Evolutionary conservation across 2,329 filamentous ascomycete species (phyloP).

Genomic region (Clonostachys sp.): DNA sequence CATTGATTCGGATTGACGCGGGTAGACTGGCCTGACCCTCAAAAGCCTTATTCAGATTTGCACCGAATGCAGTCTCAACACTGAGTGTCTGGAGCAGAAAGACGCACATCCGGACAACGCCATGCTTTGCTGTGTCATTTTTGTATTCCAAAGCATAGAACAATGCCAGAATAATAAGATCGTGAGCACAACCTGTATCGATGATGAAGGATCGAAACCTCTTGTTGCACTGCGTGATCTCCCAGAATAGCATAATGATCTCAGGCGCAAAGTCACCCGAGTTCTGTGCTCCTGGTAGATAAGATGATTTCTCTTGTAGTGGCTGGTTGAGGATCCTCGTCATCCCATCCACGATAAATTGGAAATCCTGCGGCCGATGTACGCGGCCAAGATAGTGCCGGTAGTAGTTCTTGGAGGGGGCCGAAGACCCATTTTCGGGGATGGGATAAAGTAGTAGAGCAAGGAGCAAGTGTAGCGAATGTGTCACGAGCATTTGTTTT

Average conservation of each 20-base stretch:
- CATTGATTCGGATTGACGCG: slow-evolving; percentile 70
- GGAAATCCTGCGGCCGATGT: slow-evolving; percentile 92
- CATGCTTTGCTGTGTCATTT: slow-evolving; percentile 80
- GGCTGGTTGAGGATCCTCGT: slow-evolving; percentile 88
- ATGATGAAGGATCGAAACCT: slow-evolving; percentile 95
- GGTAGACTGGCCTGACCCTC: slow-evolving; percentile 86
- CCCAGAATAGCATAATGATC: slow-evolving; percentile 97
- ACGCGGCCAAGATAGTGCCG: slow-evolving; percentile 87
- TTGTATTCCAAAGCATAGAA: slow-evolving; percentile 93
- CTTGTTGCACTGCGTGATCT: slow-evolving; percentile 95
- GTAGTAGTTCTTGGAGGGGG: slow-evolving; percentile 82
- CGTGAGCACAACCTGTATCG: slow-evolving; percentile 87
- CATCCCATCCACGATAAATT: slow-evolving; percentile 95
- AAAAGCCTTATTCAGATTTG: slow-evolving; percentile 84
- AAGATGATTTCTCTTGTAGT: slow-evolving; percentile 81
- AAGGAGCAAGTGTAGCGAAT: slow-evolving; percentile 86
- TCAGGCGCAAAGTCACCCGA: slow-evolving; percentile 86
- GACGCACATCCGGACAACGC: slow-evolving; percentile 93
- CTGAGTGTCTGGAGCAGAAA: slow-evolving; percentile 94
- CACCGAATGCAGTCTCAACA: slow-evolving; percentile 85
- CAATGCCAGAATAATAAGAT: slow-evolving; percentile 84
- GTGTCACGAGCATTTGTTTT: slow-evolving; percentile 85
- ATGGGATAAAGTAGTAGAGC: slow-evolving; percentile 82
- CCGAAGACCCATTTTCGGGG: slow-evolving; percentile 64
- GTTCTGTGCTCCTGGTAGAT: slow-evolving; percentile 79